Percentiles rank a stretch among this genome's conserved stretches.
Conservation (phyloP, 345 rosid genomes). For the Toxicodendron radicans region DNA sequence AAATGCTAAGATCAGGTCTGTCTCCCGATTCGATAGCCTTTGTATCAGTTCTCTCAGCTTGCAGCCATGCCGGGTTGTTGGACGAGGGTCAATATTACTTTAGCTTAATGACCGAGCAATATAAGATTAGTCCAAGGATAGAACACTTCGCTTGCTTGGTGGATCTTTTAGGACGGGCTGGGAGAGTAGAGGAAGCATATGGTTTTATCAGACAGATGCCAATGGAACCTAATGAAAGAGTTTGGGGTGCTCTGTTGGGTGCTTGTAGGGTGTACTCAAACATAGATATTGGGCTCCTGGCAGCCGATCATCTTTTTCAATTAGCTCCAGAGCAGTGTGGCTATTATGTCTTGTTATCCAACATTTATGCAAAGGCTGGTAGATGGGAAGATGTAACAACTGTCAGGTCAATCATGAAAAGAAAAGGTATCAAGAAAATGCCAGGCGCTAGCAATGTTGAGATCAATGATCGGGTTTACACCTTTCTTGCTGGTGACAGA, state of each 20-base stretch:
- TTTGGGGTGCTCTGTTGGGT: conserved; percentile 76
- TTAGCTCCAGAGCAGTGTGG: conserved; percentile 68
- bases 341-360: conserved; percentile 69
- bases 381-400: conserved; percentile 65
- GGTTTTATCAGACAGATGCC: conserved; percentile 52
- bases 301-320: conserved; percentile 61
- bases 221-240: conserved; percentile 59
- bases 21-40: conserved; percentile 72
- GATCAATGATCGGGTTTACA: conserved; percentile 43
- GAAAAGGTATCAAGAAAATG: conserved; percentile 55
- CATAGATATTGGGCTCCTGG: conserved; percentile 61
- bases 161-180: conserved; percentile 70
- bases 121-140: conserved; percentile 50
- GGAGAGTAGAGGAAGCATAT: conserved; percentile 63
- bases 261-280: conserved; percentile 58
- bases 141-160: conserved; percentile 84
- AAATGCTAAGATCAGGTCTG: conserved; percentile 58
- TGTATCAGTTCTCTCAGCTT: conserved; percentile 71
- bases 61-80: conserved; percentile 68
- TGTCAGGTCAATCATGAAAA: conserved; percentile 56
- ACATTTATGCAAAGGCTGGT: conserved; percentile 77
- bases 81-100: conserved; percentile 55
- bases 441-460: conserved; percentile 73
- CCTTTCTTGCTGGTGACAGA: conserved; percentile 66
- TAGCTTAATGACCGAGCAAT: conserved; percentile 49